Base-by-base conservation (phyloP, 768 basidiomycete genomes). In the Tricholoma terreum region DNA sequence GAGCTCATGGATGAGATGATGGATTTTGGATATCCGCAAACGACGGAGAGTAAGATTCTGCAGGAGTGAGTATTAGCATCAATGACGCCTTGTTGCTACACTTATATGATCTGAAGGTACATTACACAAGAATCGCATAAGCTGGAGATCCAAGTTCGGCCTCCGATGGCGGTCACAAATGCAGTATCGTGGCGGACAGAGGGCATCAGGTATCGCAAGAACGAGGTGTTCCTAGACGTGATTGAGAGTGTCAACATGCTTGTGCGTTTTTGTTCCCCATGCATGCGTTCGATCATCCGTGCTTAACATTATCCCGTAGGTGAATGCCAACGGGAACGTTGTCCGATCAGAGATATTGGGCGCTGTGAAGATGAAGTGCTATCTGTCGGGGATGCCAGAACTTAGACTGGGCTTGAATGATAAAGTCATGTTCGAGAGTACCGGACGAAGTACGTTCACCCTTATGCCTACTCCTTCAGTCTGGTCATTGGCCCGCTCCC, bases 331-430 rank as follows among this genome's bases (percentile, higher is more conserved):
- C 61, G 96, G 96, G 34, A 96, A 94, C 67, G 97, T 99, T 33
- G 92, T 98, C 14, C 87, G 97, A 48, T 94, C 92, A 14, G 97
- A 99, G 73, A 98, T 99, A 63, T 77, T 98, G 2, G 97, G 97
- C n/a, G 94, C 94, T 0, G 84, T 99, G 66, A 98, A 99, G 82
- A 98, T 98, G 97, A 98, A 98, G 73, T 98, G 96, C 70, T 99
- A 98, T 70, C 81, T 99, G 2, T 94, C 93, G 8, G 97, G 97
- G n/a, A 99, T 98, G 97, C 97, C 97, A 15, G 97, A 99, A 69
- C 79, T 98, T 46, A 82, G 96, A 57, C 73, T 99, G 27, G 97
- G 96, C 2, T 78, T 99, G 56, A 99, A 99, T 73, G 96, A 99
- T 77, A 98, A 98, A 74, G 94, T 98, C 71, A 98, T 99, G 96